phyloP scores from a whole-genome alignment of 2,329 filamentous ascomycete species.

The Penicillium sclerotigenum region DNA sequence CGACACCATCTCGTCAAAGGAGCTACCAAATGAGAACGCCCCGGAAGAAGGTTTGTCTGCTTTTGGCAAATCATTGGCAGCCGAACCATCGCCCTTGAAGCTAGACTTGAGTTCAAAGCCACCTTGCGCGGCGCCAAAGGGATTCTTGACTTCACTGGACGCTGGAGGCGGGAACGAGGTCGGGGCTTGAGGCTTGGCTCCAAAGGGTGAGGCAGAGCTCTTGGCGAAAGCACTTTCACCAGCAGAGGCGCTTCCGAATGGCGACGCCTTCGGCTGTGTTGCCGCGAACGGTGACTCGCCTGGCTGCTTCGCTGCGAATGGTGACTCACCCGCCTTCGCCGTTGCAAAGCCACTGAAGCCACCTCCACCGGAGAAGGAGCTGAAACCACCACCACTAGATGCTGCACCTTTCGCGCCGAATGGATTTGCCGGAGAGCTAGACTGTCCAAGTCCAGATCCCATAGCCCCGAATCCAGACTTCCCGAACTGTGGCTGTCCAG shows the following conservation, averaged over 20 bases:
- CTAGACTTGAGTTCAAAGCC: constrained; percentile 45
- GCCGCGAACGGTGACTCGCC: neutral
- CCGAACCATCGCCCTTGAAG: constrained; percentile 44
- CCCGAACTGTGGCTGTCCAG: constrained; percentile 37
- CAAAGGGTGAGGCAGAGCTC: constrained; percentile 33
- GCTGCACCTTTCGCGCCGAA: constrained; percentile 21
- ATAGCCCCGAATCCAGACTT: constrained; percentile 31
- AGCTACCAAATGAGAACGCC: constrained; percentile 39
- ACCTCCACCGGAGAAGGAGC: constrained; percentile 21
- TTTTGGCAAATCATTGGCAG: constrained; percentile 41
- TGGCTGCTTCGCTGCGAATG: constrained; percentile 6
- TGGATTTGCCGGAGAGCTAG: constrained; percentile 29
- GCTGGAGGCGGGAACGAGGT: constrained; percentile 31
- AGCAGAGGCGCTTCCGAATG: constrained; percentile 7
- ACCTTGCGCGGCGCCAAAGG: constrained; percentile 29
- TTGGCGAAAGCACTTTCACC: neutral
- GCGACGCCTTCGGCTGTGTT: neutral
- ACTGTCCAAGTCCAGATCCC: constrained; percentile 32
- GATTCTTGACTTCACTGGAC: constrained; percentile 25
- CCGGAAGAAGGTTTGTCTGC: constrained; percentile 33
- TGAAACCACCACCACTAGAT: constrained; percentile 30
- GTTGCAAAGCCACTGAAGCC: constrained; percentile 30
- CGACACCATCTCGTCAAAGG: constrained; percentile 43
- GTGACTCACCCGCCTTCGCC: constrained; percentile 18
- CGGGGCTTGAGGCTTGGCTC: constrained; percentile 20